Conservation (phyloP, 2,329 filamentous ascomycete species). For the Colletotrichum eleusines region DNA sequence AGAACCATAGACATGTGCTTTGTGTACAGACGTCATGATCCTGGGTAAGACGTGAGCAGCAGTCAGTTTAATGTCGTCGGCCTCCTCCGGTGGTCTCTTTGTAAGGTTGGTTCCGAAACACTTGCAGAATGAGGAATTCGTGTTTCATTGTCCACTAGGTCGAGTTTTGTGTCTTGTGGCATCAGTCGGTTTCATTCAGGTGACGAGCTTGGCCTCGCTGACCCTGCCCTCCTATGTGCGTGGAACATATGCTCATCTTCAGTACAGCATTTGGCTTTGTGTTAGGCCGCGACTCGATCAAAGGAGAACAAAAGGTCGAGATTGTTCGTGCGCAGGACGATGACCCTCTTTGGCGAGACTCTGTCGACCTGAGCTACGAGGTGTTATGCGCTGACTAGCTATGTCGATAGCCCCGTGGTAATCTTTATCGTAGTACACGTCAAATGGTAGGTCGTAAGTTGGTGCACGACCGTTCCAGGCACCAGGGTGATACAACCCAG, state of each 20-base stretch:
- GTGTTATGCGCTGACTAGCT: background rate
- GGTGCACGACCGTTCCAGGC: background rate
- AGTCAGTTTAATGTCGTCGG: conserved; percentile 28
- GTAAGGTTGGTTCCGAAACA: background rate
- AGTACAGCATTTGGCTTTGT: background rate
- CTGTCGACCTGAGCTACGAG: background rate
- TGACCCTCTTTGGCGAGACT: no score
- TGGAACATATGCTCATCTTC: background rate
- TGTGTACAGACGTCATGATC: conserved; percentile 28
- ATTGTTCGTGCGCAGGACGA: background rate
- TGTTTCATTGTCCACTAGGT: background rate
- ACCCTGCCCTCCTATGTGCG: background rate
- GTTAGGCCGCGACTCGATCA: background rate
- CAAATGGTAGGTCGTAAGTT: background rate
- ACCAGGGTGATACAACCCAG: background rate
- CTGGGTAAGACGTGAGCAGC: conserved; percentile 31
- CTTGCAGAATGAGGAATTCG: background rate
- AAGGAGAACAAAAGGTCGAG: background rate
- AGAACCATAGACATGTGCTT: background rate
- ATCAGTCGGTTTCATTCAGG: background rate
- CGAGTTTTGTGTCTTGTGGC: background rate
- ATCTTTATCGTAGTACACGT: background rate
- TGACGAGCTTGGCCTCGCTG: background rate
- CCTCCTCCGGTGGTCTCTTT: background rate
- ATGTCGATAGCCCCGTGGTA: background rate